Evolutionary conservation across 2,329 filamentous ascomycete genomes (phyloP).

Genomic region (Ceratocystis destructans): DNA sequence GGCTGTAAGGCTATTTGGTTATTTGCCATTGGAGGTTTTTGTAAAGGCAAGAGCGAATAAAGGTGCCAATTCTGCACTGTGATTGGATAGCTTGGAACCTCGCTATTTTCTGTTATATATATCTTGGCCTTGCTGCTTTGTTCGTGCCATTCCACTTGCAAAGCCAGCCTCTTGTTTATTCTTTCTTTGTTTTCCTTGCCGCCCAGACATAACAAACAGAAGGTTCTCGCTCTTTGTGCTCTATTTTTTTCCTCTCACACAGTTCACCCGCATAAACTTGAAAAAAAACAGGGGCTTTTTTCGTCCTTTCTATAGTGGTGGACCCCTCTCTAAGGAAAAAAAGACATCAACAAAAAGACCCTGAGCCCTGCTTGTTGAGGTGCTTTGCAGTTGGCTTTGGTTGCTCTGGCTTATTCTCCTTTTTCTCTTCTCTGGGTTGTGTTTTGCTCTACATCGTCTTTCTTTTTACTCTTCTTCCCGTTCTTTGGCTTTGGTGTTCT

Average conservation of each 20-base stretch:
- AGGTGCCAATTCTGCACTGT: not conserved
- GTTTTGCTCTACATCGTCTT: not conserved
- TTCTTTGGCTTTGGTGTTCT: not conserved
- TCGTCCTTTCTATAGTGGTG: not conserved
- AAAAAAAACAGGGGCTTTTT: not conserved
- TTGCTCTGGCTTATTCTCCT: conserved; percentile 4
- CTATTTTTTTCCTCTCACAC: not conserved
- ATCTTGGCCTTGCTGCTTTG: too few species aligned
- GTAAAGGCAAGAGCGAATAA: conserved; percentile 3
- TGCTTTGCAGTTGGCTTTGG: not conserved
- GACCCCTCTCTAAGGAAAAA: conserved; percentile 1
- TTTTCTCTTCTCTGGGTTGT: not conserved
- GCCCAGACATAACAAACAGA: not conserved
- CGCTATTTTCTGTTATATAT: not conserved
- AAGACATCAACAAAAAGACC: conserved; percentile 8
- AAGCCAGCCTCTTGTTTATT: conserved; percentile 5
- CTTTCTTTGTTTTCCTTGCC: not conserved
- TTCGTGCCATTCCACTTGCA: conserved; percentile 2
- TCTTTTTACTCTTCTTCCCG: not conserved
- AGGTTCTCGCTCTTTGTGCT: not conserved
- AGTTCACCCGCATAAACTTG: not conserved
- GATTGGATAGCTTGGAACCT: not conserved
- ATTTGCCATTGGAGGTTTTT: not conserved
- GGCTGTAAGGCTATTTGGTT: not conserved
- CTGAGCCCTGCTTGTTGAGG: conserved; percentile 4